phyloP scores from a whole-genome alignment of 768 basidiomycete genomes.

The Lactarius pseudohatsudake region DNA sequence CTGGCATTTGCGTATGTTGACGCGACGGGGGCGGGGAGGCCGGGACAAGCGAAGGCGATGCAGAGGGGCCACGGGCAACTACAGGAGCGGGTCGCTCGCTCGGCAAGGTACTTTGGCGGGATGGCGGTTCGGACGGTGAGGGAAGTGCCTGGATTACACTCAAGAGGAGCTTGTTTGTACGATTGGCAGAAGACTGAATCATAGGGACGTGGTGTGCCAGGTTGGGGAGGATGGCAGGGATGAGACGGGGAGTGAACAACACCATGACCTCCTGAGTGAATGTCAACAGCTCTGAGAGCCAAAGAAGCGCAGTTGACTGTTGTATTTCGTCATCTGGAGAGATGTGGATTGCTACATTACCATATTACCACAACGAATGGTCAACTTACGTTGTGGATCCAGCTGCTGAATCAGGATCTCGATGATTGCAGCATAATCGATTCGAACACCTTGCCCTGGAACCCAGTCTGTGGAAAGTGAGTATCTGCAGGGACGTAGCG shows the following conservation, averaged over 20 bases:
- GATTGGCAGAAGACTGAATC: slow-evolving; percentile 84
- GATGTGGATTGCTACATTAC: slow-evolving; percentile 2
- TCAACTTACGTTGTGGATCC: slow-evolving; percentile 64
- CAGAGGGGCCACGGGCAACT: slow-evolving; percentile 39
- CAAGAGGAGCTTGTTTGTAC: slow-evolving; percentile 83
- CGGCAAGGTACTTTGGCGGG: slow-evolving; percentile 35
- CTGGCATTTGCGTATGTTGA: slow-evolving; percentile 42
- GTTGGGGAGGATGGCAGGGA: slow-evolving; percentile 91
- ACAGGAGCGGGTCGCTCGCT: slow-evolving; percentile 31
- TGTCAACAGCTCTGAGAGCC: slow-evolving; percentile 87
- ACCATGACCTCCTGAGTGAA: slow-evolving; percentile 92
- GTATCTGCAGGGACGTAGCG: slow-evolving; percentile 1
- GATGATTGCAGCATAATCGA: slow-evolving; percentile 89
- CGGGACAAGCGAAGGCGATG: slow-evolving; percentile 57
- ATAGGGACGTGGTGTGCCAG: slow-evolving; percentile 87
- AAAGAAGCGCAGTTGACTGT: slow-evolving; percentile 88
- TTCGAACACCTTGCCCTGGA: slow-evolving; percentile 89
- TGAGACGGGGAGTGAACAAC: slow-evolving; percentile 89
- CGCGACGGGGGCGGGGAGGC: slow-evolving; percentile 46
- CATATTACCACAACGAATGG: background rate
- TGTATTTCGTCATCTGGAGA: slow-evolving; percentile 87
- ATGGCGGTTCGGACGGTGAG: slow-evolving; percentile 54
- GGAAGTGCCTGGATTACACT: slow-evolving; percentile 86
- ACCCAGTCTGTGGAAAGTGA: slow-evolving; percentile 61
- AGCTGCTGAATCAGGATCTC: slow-evolving; percentile 91